phyloP scores from a whole-genome alignment of 768 basidiomycete genomes.

The Trametes meyenii region DNA sequence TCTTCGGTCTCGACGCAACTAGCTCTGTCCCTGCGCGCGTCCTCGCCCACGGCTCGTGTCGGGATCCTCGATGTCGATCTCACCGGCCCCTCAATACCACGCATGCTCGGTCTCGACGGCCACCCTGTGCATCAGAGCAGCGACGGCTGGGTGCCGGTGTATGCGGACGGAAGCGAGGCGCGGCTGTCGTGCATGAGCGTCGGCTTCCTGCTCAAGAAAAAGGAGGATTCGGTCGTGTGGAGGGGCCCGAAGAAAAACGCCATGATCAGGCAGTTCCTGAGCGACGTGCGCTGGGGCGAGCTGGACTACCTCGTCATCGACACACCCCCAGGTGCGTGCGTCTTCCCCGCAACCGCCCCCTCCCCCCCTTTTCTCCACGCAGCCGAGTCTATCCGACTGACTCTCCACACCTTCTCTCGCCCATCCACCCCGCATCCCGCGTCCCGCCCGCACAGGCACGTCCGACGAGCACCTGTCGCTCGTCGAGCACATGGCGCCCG shows the following conservation, averaged over 20 bases:
- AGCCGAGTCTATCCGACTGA: neutral
- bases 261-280: conserved; percentile 95
- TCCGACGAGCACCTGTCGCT: conserved; percentile 98
- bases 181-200: conserved; percentile 95
- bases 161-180: conserved; percentile 77
- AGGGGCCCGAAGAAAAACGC: conserved; percentile 98
- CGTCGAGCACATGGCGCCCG: conserved; percentile 88
- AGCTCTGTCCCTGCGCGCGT: conserved; percentile 81
- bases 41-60: conserved; percentile 66
- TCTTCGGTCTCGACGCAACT: conserved; percentile 94
- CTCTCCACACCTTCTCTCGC: neutral
- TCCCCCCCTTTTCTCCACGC: neutral
- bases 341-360: neutral
- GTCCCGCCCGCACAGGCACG: conserved; percentile 67
- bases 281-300: conserved; percentile 94
- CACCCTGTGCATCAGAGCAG: conserved; percentile 91
- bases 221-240: conserved; percentile 96
- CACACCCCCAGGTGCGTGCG: conserved; percentile 86
- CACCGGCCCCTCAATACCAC: conserved; percentile 92
- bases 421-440: too few species aligned
- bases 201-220: conserved; percentile 89
- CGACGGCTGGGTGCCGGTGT: conserved; percentile 98
- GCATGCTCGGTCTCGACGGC: conserved; percentile 91
- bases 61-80: conserved; percentile 95
- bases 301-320: conserved; percentile 94